Base-by-base conservation (phyloP, 306 rosid genomes). In the Lathyrus tuberosus region DNA sequence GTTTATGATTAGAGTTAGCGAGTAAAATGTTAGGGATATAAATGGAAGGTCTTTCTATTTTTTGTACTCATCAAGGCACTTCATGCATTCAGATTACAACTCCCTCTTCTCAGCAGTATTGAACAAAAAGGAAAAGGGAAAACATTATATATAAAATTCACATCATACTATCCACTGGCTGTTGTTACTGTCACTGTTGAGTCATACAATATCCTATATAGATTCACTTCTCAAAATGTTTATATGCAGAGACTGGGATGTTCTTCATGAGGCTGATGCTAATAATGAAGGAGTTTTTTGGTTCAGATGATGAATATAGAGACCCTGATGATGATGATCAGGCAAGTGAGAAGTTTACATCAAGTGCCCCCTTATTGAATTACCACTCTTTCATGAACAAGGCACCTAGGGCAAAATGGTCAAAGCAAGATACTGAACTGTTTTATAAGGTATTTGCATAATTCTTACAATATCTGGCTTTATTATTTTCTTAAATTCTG, bases 361-460 rank as follows among this genome's bases (percentile, higher is more conserved):
- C 76, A 62, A 75, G 82, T 65, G 2, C 86, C 28, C 3, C 74
- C 56, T 26, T 69, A 62, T 66, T 72, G 53, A 94, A 91, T 83
- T 88, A 87, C 76, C 96, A 87, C 20, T 71, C 96, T 35, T 94
- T 74, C 85, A 87, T 80, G 89, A 79, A 87, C 74, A 94, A 83
- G 85, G 42, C 88, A 69, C 92, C 89, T 10, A 70, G 84, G 62
- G 74, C 77, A 35, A 91, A 85, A 81, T 94, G 99, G 99, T 73
- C 92, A 14, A 84, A 86, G 80, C 88, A 87, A 52, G 99, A 87
- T 37, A 94, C 97, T 8, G 85, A 84, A 76, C 78, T 83, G 80
- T 91, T 94, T 68, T 90, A 85, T 75, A 83, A 77, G 97, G 96
- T 88, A 82, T 64, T 70, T 69, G 40, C 20, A 10, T 65, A 76